Percentiles rank a stretch among this genome's conserved stretches.
Conservation (phyloP, 139 green algal genomes). For the Astrephomene gubernaculifera region DNA sequence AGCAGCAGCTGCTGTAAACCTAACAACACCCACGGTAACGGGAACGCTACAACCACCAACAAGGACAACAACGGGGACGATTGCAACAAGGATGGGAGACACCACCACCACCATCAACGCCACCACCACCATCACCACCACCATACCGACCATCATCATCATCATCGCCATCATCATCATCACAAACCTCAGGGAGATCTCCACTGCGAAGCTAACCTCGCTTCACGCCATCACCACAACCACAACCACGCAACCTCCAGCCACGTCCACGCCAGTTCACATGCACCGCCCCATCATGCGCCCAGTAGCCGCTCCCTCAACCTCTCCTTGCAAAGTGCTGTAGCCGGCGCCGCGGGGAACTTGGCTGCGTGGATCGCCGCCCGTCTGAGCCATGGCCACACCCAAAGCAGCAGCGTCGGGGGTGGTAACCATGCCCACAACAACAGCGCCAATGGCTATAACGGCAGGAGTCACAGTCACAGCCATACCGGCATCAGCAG, state of each 20-base stretch:
- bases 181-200: neutral
- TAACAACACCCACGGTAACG: neutral
- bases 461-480: no score
- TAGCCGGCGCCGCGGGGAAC: neutral
- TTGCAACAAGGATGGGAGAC: no score
- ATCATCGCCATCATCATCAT: constrained; percentile 5
- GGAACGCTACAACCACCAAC: no score
- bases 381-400: neutral
- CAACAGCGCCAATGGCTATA: no score
- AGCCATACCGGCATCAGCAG: no score
- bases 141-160: neutral
- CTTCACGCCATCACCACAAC: neutral
- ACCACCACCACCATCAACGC: neutral
- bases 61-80: no score
- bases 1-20: neutral
- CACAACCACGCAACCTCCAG: neutral
- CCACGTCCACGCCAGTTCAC: neutral
- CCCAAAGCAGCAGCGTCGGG: no score
- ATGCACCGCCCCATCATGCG: no score
- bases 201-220: no score
- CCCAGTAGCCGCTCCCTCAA: neutral
- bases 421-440: no score
- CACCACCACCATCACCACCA: constrained; percentile 7
- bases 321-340: no score
- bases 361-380: constrained; percentile 29